These are phyloP conservation scores for Glycyrrhiza uralensis DNA, from an alignment of 306 rosid genomes.

Conservation along the genomic window DNA sequence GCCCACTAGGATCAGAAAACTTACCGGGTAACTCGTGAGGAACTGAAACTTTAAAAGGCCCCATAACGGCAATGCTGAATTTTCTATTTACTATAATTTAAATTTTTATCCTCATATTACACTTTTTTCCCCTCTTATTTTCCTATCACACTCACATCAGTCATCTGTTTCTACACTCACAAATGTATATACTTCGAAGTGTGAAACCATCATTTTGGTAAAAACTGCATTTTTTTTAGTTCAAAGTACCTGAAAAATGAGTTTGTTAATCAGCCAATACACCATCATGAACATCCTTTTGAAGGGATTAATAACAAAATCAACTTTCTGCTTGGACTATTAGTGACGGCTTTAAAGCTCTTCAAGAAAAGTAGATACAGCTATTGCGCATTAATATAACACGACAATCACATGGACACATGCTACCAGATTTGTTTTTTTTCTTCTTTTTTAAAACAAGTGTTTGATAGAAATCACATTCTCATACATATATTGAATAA, in stretches of 20 bases:
- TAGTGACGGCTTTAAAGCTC: background rate
- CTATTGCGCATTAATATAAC: conserved; percentile 16
- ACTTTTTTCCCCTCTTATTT: too few species aligned
- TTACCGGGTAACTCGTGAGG: too few species aligned
- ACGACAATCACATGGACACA: conserved; percentile 23
- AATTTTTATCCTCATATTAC: too few species aligned
- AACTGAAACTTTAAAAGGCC: too few species aligned
- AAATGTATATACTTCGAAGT: too few species aligned
- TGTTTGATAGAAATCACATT: conserved; percentile 29
- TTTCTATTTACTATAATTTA: too few species aligned
- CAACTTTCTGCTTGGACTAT: background rate
- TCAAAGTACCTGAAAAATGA: background rate
- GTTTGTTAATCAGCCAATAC: background rate
- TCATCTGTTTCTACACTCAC: too few species aligned
- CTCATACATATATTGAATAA: conserved; percentile 51
- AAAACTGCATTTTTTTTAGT: too few species aligned
- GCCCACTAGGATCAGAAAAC: too few species aligned
- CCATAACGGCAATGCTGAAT: too few species aligned
- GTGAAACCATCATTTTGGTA: too few species aligned
- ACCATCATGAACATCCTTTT: background rate
- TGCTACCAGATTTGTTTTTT: conserved; percentile 8
- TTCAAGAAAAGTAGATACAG: conserved; percentile 13
- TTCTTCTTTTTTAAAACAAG: background rate
- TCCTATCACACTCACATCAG: too few species aligned
- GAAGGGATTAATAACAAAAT: background rate